These are phyloP conservation scores for Alternaria sp. DNA, from an alignment of 2,329 filamentous ascomycete genomes.

Conservation along the genomic window DNA sequence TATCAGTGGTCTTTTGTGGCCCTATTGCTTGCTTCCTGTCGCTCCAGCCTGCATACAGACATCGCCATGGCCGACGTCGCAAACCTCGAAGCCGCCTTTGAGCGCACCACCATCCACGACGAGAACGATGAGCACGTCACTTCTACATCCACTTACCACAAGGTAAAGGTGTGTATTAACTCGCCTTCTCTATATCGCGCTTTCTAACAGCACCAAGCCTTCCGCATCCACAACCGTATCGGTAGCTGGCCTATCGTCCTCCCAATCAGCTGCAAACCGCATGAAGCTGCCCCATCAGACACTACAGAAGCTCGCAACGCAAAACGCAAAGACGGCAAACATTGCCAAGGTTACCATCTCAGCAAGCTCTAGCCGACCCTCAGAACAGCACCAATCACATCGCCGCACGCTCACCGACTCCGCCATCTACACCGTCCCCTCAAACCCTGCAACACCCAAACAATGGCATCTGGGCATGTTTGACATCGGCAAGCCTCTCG, in stretches of 20 bases:
- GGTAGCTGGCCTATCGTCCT: constrained; percentile 55
- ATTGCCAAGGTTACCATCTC: constrained; percentile 71
- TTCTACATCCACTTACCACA: constrained; percentile 67
- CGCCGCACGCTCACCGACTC: constrained; percentile 56
- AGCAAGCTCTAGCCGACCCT: constrained; percentile 56
- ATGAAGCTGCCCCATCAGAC: constrained; percentile 77
- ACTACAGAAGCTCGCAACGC: constrained; percentile 84
- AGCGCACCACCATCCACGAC: constrained; percentile 87
- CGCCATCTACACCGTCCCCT: constrained; percentile 50
- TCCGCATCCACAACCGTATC: constrained; percentile 56
- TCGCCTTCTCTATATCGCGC: no score
- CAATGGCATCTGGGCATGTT: constrained; percentile 92
- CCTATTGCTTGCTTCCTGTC: constrained; percentile 15
- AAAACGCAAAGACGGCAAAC: constrained; percentile 63
- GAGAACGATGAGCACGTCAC: constrained; percentile 72
- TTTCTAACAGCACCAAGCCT: constrained; percentile 47
- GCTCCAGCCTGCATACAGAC: constrained; percentile 4
- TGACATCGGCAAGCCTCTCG: constrained; percentile 84
- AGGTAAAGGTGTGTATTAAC: constrained; percentile 77
- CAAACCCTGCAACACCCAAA: constrained; percentile 39
- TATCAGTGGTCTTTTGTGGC: constrained; percentile 6
- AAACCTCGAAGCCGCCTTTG: constrained; percentile 83
- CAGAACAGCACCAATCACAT: constrained; percentile 47
- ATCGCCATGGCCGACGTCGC: constrained; percentile 62
- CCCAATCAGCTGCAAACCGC: constrained; percentile 59